These are phyloP conservation scores for Lepidium didymum DNA, from an alignment of 345 rosid genomes.

Conservation along the genomic window DNA sequence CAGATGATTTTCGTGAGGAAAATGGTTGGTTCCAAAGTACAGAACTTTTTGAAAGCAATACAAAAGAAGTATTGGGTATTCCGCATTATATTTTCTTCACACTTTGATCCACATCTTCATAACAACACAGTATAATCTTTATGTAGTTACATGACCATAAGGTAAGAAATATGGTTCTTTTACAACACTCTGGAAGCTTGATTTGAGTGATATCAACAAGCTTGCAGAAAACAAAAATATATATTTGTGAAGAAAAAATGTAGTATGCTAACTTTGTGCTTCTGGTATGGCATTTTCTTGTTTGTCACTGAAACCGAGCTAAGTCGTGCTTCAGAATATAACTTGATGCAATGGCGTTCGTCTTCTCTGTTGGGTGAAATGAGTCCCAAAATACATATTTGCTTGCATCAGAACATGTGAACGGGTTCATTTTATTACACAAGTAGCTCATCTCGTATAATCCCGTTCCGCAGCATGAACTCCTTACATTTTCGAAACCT, in stretches of 20 bases:
- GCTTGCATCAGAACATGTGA: constrained; percentile 56
- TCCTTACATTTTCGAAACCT: constrained; percentile 51
- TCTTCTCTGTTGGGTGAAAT: constrained; percentile 66
- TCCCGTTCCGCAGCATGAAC: constrained; percentile 70
- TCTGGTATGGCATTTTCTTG: constrained; percentile 5
- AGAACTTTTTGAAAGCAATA: not conserved
- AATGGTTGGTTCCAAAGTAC: constrained; percentile 9
- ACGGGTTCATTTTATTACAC: constrained; percentile 42
- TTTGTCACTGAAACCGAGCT: constrained; percentile 30
- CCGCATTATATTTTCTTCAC: not conserved
- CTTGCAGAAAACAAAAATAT: not conserved
- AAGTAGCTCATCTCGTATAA: constrained; percentile 56
- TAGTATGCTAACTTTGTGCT: not conserved
- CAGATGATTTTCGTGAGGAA: constrained; percentile 24
- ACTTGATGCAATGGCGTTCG: constrained; percentile 36
- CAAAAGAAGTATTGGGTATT: not conserved
- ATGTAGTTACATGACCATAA: not conserved
- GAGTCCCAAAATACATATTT: constrained; percentile 63
- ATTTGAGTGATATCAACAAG: not conserved
- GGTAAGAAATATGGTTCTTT: not conserved
- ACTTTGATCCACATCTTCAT: not conserved
- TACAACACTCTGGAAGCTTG: constrained; percentile 11
- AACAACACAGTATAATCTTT: not conserved
- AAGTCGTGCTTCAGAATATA: constrained; percentile 33
- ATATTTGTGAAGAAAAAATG: not conserved